Conservation (phyloP, 768 basidiomycete species). For the Cubamyces lactineus region DNA sequence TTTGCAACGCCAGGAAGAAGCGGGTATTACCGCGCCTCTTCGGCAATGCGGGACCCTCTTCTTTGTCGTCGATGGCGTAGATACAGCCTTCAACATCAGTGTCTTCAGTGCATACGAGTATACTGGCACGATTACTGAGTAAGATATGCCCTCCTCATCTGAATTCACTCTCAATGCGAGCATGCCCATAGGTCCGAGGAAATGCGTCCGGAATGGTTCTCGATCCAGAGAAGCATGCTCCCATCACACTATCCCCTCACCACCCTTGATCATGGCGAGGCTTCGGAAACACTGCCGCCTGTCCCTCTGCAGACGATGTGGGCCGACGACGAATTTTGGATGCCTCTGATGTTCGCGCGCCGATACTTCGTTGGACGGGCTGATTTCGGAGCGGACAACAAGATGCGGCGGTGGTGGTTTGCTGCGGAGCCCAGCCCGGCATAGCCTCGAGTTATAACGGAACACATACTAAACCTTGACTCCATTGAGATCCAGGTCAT, state of each 20-base stretch:
- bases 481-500: too few relatives aligned
- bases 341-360: constrained; percentile 58
- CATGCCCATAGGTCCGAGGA: constrained; percentile 70
- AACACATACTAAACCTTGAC: too few relatives aligned
- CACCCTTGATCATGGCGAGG: not conserved
- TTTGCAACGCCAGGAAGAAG: constrained; percentile 66
- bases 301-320: constrained; percentile 70
- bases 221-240: constrained; percentile 32
- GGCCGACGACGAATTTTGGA: constrained; percentile 69
- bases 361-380: constrained; percentile 51
- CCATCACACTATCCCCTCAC: constrained; percentile 3
- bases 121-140: constrained; percentile 69
- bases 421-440: constrained; percentile 16
- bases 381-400: constrained; percentile 41
- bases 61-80: constrained; percentile 56
- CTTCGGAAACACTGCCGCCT: constrained; percentile 27
- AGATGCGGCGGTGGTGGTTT: constrained; percentile 43
- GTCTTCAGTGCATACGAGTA: constrained; percentile 69
- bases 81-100: constrained; percentile 72
- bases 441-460: too few relatives aligned
- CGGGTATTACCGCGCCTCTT: constrained; percentile 71
- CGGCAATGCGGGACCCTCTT: constrained; percentile 65
- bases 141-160: constrained; percentile 30
- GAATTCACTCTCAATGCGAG: not conserved
- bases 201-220: constrained; percentile 86